Evolutionary conservation across 441 rosid genomes (phyloP).

Genomic region (Gossypium trilobum): DNA sequence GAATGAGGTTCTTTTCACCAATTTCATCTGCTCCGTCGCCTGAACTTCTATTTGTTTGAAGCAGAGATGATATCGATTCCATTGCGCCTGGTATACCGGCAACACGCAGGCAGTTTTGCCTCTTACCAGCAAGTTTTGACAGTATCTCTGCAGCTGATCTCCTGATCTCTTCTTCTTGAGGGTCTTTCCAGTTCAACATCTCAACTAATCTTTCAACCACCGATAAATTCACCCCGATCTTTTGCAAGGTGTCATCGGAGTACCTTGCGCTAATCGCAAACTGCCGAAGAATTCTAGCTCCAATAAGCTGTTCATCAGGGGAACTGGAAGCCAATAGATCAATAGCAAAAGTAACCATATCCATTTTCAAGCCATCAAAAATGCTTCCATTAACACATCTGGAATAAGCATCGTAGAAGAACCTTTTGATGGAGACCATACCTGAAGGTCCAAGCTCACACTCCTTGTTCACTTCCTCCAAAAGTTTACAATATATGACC

Average conservation of each 20-base stretch:
- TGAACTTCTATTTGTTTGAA: conserved; percentile 48
- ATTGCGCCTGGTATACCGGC: conserved; percentile 83
- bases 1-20: conserved; percentile 47
- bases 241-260: conserved; percentile 71
- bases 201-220: conserved; percentile 77
- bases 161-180: conserved; percentile 71
- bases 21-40: conserved; percentile 62
- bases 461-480: conserved; percentile 63
- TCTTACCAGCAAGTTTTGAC: conserved; percentile 66
- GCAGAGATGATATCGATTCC: conserved; percentile 87
- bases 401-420: conserved; percentile 85
- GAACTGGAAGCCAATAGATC: conserved; percentile 62
- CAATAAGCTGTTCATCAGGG: conserved; percentile 78
- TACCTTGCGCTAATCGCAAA: conserved; percentile 36
- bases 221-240: conserved; percentile 54
- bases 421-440: conserved; percentile 53
- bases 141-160: conserved; percentile 68
- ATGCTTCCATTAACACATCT: conserved; percentile 74
- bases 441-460: conserved; percentile 67
- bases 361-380: conserved; percentile 88
- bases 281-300: conserved; percentile 61
- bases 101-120: conserved; percentile 72
- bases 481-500: conserved; percentile 44
- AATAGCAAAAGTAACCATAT: conserved; percentile 63
- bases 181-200: conserved; percentile 90